phyloP scores from a whole-genome alignment of 2,329 filamentous ascomycete genomes.

The Tolypocladium nubicola region DNA sequence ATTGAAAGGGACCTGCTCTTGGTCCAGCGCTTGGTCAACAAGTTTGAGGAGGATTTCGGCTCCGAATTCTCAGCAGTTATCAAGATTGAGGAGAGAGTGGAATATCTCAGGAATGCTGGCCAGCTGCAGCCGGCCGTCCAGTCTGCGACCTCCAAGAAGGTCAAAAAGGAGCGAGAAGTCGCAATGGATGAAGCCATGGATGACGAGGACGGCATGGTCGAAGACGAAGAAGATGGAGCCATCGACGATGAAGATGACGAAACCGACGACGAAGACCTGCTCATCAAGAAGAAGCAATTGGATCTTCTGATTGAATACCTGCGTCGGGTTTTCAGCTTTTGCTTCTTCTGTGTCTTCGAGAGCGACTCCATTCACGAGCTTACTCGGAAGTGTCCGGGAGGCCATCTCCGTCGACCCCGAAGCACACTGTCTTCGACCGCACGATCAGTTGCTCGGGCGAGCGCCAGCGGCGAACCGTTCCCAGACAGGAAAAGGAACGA shows the following conservation, averaged over 20 bases:
- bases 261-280: conserved; percentile 76
- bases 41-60: conserved; percentile 76
- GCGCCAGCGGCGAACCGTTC: conserved; percentile 71
- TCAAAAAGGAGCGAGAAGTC: conserved; percentile 49
- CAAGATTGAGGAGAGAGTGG: conserved; percentile 79
- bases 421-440: conserved; percentile 75
- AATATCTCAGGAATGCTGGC: conserved; percentile 66
- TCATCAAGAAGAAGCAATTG: conserved; percentile 92
- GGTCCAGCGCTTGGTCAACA: conserved; percentile 70
- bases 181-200: conserved; percentile 52
- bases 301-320: conserved; percentile 95
- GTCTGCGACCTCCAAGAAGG: conserved; percentile 43
- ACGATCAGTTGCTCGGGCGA: conserved; percentile 77
- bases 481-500: conserved; percentile 69
- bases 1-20: conserved; percentile 83
- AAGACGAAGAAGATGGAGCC: conserved; percentile 75
- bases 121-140: conserved; percentile 58
- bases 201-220: conserved; percentile 53
- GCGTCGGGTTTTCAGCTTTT: conserved; percentile 94
- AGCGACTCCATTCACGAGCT: conserved; percentile 95
- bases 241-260: conserved; percentile 84
- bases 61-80: conserved; percentile 64
- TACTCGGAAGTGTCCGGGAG: conserved; percentile 89
- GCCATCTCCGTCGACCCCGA: conserved; percentile 86
- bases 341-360: conserved; percentile 99